Conservation (phyloP, 2,329 filamentous ascomycete species). For the Diaporthe sp. region DNA sequence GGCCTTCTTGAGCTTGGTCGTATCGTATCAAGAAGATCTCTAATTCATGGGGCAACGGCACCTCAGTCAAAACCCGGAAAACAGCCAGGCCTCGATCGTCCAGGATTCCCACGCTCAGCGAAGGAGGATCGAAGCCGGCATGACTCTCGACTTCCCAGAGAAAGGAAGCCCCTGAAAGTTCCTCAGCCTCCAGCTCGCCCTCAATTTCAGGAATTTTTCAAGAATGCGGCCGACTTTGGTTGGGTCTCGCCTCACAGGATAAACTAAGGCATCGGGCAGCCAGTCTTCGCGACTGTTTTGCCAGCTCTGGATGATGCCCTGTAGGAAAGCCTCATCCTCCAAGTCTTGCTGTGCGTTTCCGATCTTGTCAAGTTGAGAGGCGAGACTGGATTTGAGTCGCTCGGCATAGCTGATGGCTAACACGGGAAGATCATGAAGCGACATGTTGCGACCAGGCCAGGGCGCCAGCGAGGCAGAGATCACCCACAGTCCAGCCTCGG, state of each 20-base stretch:
- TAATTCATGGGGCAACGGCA: background rate
- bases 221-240: background rate
- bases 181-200: background rate
- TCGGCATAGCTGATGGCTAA: background rate
- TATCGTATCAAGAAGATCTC: constrained; percentile 11
- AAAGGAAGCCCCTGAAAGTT: too few species aligned
- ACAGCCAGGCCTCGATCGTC: background rate
- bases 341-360: background rate
- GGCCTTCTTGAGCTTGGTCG: too few species aligned
- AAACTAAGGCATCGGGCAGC: background rate
- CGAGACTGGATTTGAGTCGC: background rate
- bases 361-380: background rate
- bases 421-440: background rate
- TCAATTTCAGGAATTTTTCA: background rate
- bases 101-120: background rate
- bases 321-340: background rate
- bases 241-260: background rate
- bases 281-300: background rate
- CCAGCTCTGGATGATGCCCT: background rate
- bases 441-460: background rate
- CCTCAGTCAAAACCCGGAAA: background rate
- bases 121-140: background rate
- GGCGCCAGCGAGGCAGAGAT: background rate
- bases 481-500: too few species aligned
- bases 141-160: background rate